These are phyloP conservation scores for Tulasnella sp. DNA, from an alignment of 768 basidiomycete species.

Conservation along the genomic window DNA sequence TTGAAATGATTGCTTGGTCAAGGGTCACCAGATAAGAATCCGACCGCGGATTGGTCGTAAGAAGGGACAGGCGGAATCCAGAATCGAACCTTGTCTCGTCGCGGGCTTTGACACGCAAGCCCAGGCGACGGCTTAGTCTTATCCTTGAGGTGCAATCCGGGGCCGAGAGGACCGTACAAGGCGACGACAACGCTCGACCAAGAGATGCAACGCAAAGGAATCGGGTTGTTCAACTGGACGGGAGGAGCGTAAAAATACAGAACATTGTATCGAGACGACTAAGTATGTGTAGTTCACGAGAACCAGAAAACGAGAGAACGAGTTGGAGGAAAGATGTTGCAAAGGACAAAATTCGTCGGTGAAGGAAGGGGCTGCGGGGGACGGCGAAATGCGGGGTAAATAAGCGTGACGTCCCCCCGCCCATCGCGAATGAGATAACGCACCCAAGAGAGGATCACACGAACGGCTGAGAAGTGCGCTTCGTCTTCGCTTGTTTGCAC, in stretches of 20 bases:
- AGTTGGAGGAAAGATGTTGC: background rate
- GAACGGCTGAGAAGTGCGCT: background rate
- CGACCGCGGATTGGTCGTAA: background rate
- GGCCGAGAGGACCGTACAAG: too few relatives aligned
- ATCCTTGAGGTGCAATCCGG: too few relatives aligned
- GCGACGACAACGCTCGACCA: too few relatives aligned
- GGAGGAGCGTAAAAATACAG: too few relatives aligned
- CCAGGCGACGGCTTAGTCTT: background rate
- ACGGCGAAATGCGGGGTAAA: background rate
- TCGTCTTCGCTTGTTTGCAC: background rate
- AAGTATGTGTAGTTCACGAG: too few relatives aligned
- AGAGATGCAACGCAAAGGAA: too few relatives aligned
- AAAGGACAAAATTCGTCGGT: background rate
- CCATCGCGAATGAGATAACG: background rate
- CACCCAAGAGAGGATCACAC: background rate
- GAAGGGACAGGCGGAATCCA: background rate
- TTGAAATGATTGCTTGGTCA: too few relatives aligned
- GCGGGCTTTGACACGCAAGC: background rate
- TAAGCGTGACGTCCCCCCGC: background rate
- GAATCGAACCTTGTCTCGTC: background rate
- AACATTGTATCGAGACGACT: too few relatives aligned
- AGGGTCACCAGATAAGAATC: background rate
- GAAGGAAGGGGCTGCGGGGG: background rate
- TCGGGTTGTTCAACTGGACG: too few relatives aligned
- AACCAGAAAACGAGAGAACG: background rate